phyloP scores from a whole-genome alignment of 768 basidiomycete genomes.

The Xerocomus spinulosus region DNA sequence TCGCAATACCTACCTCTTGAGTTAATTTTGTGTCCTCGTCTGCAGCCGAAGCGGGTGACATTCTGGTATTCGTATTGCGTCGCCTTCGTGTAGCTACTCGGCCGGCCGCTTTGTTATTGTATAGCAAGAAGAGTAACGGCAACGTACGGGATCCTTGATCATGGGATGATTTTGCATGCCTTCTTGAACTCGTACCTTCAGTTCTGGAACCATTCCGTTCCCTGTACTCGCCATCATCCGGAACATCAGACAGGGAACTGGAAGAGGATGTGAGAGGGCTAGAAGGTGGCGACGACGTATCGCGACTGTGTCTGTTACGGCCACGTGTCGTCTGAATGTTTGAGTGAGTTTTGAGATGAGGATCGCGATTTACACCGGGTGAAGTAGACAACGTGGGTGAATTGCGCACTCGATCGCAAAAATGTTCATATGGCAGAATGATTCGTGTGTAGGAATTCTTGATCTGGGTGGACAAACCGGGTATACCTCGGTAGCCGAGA shows the following conservation, averaged over 20 bases:
- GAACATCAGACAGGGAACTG: conserved; percentile 74
- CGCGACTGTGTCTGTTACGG: conserved; percentile 37
- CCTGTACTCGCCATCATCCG: conserved; percentile 67
- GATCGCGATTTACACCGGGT: conserved; percentile 37
- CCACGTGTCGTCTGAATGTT: conserved; percentile 42
- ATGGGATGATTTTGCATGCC: conserved; percentile 49
- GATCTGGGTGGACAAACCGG: conserved; percentile 81
- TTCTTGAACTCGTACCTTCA: conserved; percentile 41
- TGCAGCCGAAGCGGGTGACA: conserved; percentile 19
- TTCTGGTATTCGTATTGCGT: conserved; percentile 18
- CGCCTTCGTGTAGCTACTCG: conserved; percentile 32
- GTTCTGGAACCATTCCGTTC: conserved; percentile 44
- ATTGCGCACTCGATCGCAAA: conserved; percentile 69
- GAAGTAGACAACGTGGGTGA: conserved; percentile 46
- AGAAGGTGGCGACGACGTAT: conserved; percentile 57
- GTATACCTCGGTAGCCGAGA: conserved; percentile 78
- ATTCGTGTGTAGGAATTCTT: conserved; percentile 87
- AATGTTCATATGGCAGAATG: conserved; percentile 94
- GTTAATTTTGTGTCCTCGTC: conserved; percentile 41
- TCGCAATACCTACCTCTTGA: conserved; percentile 45
- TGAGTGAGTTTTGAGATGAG: conserved; percentile 52
- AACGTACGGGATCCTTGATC: conserved; percentile 44
- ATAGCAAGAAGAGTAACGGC: conserved; percentile 1
- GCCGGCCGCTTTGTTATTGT: conserved; percentile 16
- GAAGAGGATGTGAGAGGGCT: conserved; percentile 77